These are phyloP conservation scores for Yarrowia sp. DNA, from an alignment of 805 yeast species.

Conservation along the genomic window DNA sequence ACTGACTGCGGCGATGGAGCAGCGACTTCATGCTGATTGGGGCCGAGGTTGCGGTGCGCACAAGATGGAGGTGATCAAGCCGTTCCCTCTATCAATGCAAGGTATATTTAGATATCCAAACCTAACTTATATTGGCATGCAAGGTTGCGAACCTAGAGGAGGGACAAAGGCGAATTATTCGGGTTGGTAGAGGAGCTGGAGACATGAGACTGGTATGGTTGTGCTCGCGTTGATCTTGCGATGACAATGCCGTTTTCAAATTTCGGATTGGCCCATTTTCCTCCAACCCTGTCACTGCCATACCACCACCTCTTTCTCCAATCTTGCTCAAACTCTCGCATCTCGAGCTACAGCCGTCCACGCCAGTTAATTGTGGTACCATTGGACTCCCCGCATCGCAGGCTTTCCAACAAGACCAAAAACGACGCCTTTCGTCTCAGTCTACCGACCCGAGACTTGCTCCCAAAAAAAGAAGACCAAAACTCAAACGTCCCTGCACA, in stretches of 20 bases:
- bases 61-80: background rate
- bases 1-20: slow-evolving; percentile 30
- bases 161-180: background rate
- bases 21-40: slow-evolving; percentile 15
- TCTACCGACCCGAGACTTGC: background rate
- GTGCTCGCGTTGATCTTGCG: no score
- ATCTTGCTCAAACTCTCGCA: background rate
- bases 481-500: background rate
- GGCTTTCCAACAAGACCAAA: background rate
- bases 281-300: no score
- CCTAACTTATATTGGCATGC: no score
- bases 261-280: no score
- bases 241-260: no score
- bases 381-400: background rate
- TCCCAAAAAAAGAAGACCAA: background rate
- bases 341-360: background rate
- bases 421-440: background rate
- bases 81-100: slow-evolving; percentile 8
- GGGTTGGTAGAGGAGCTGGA: no score
- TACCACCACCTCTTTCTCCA: no score
- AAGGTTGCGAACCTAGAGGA: background rate
- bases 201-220: no score
- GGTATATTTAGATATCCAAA: slow-evolving; percentile 14
- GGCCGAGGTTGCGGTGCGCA: background rate
- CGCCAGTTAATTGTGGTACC: background rate